Conservation (phyloP, 768 basidiomycete genomes). For the Symmetrospora coprosmae region DNA sequence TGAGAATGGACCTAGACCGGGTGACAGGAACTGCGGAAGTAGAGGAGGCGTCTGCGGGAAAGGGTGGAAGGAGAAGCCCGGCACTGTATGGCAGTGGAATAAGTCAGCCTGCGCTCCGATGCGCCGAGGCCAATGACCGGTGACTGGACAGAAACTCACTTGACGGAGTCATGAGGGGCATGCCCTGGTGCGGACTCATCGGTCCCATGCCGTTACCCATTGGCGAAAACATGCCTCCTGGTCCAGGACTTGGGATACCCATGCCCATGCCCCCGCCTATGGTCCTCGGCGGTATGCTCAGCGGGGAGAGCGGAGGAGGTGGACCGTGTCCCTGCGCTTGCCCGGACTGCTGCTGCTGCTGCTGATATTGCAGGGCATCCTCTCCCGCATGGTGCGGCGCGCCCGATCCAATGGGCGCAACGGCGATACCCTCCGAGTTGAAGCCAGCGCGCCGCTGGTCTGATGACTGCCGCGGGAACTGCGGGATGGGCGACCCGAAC, state of each 20-base stretch:
- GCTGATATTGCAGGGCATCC: neutral
- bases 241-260: neutral
- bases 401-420: constrained; percentile 15
- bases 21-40: constrained; percentile 48
- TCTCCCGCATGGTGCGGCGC: neutral
- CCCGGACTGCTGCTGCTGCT: too few species aligned
- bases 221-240: constrained; percentile 14
- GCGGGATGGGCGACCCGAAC: neutral
- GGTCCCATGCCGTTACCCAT: constrained; percentile 2
- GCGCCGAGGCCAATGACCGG: neutral
- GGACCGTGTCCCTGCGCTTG: too few species aligned
- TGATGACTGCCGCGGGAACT: neutral
- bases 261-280: too few species aligned
- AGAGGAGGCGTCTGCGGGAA: constrained; percentile 41
- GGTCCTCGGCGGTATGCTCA: constrained; percentile 12
- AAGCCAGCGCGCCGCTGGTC: constrained; percentile 1
- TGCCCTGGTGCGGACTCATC: neutral
- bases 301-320: neutral
- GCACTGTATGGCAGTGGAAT: constrained; percentile 97
- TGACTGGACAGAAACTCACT: constrained; percentile 27
- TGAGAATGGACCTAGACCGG: constrained; percentile 36
- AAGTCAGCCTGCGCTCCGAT: constrained; percentile 53
- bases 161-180: constrained; percentile 37
- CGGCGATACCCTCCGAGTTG: neutral
- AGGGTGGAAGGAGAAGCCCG: constrained; percentile 71